Base-by-base conservation (phyloP, 768 basidiomycete species). In the Phlebiopsis gigantea region DNA sequence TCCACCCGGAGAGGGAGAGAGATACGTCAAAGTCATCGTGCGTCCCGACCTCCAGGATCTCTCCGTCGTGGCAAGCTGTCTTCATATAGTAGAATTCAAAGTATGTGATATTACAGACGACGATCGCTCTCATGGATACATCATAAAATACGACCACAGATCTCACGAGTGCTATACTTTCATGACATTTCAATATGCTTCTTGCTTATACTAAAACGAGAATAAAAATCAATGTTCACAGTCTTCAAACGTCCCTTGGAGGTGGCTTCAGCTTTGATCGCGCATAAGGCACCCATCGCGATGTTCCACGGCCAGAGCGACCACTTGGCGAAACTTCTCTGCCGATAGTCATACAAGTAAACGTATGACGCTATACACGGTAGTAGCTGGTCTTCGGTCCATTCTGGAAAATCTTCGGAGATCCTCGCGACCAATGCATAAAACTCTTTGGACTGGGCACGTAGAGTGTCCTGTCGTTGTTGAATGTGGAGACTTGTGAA, bases 291-390 rank as follows among this genome's bases (percentile, higher is more conserved):
- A 5, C 81, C 71, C 69, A 80, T 76, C 1, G 82, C 79, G 29
- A 85, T 74, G 63, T 83, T 73, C 72, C 75, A 84, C 0, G 82
- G 79, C 62, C 82, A 82, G 15, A 75, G 69, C 5, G 71, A 65
- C 67, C 73, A 74, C 0, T 51, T 26, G 1, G 46, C 46, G 1
- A 21, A 31, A 2, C 42, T 54, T 30, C 57, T 55, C 41, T 64
- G 34, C 53, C n/a, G n/a, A 44, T 62, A 60, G 58, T 77, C 77
- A 53, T 72, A 68, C 0, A 69, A 31, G 62, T 84, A 83, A 0
- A 80, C 81, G 53, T 74, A 81, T 22, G 80, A 81, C 8, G 81
- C 82, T 59, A 75, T 75, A 47, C 83, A 56, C 2, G 71, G 66
- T 9, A 66, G 63, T 1, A 76, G 65, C 17, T 68, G 65, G 31